Base-by-base conservation (phyloP, 2,329 filamentous ascomycete species). In the Penicillium sumatraense region DNA sequence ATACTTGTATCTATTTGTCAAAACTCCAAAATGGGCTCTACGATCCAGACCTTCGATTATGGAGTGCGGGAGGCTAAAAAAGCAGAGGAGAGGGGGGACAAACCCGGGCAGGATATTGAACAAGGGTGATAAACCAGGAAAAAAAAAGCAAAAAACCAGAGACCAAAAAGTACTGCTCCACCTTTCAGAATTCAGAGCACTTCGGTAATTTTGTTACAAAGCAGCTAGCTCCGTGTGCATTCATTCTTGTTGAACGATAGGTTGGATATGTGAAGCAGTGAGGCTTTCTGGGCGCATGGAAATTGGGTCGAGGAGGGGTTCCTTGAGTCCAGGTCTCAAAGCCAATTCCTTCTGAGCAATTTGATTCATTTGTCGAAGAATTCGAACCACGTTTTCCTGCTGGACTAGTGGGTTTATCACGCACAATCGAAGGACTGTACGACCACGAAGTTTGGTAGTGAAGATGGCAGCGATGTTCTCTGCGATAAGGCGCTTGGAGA, bases 391-490 rank as follows among this genome's bases (percentile, higher is more conserved):
- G 16, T 33, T 38, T 18, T 45, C 41, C 14, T 27, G 40, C 6
- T 18, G 40, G 10, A 44, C 40, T 14, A 44, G 21, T 18, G 49
- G 49, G 18, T 52, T 52, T 9, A 52, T 52, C 16, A 36, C 29
- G 31, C 40, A 46, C 31, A 52, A 20, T 23, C 49, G 49, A 18
- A 52, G 31, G 29, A 33, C 29, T 11, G 35, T 36, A 21, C 21
- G 26, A 18, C 41, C 41, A 23, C 35, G 40, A 24, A 52, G 41
- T n/a, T 45, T 45, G 5, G 49, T 52, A 26, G 49, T 52, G 27
- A 52, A 52, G 29, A 52, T 52, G 16, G 26, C 49, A 26, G 49
- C 49, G 4, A 27, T 31, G 13, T 52, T 52, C n/a, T 45, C 38
- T 29, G 40, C 29, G 11, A 46, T 36, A 3, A 52, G n/a, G 20